Evolutionary conservation across 164 flowering plant species (phyloP), one percentile per base, ranked within the genome.

Genomic region (Tetracentron sinense): DNA sequence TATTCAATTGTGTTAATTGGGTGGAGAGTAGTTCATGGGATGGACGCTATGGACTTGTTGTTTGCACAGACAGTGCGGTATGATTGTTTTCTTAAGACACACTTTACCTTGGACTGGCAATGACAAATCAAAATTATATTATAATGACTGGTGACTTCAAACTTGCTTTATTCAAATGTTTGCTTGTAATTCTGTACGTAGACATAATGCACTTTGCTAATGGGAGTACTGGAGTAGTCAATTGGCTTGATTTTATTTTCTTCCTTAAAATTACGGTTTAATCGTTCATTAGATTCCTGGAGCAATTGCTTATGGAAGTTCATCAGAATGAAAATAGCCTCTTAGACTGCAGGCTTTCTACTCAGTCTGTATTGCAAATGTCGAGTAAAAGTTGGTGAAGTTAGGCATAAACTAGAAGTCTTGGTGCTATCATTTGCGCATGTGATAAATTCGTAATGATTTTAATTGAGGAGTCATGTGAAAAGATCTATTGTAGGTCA

Each of bases 11-110:
- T 79, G 96, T 95, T 56, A 95, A 95, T 52, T 95, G 98, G 99
- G 95, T 90, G 57, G 99, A 95, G 79, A 92, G 99, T 74, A 80
- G 70, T 73, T 95, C 97, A 19, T 95, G 99, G 99, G 99, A 95
- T 76, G 98, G 99, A 56, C 94, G 99, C 67, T 95, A 88, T 81
- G 99, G 98, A 28, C 90, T 95, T 71, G 99, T 95, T 69, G 95
- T 95, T 25, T 95, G 96, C 82, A 92, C 98, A 30, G 99, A 95
- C 73, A 95, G 99, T 79, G 98, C 97, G 88, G 98, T 93, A 84
- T 44, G 79, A 12, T 28, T 27, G 60, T 62, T 69, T n/a, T n/a
- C n/a, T n/a, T n/a, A n/a, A n/a, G n/a, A n/a, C n/a, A n/a, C n/a
- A n/a, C n/a, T n/a, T n/a, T n/a, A n/a, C n/a, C n/a, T n/a, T n/a